Evolutionary conservation across 2,329 filamentous ascomycete genomes (phyloP).

Genomic region (Dothistroma pini): DNA sequence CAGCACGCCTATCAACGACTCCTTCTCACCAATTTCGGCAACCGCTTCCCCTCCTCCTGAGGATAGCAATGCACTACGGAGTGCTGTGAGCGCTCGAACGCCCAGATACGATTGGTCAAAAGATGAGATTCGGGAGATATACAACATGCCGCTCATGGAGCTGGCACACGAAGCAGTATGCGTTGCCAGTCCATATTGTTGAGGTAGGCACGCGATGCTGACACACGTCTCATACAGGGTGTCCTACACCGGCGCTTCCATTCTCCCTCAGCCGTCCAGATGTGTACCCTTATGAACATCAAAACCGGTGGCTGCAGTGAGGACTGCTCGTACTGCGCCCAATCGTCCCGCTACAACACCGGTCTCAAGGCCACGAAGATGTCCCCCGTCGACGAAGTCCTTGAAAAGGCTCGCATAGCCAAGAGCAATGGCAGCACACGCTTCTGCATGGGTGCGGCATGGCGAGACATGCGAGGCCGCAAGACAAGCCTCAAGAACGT

Average conservation of each 20-base stretch:
- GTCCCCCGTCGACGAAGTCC: slow-evolving; percentile 73
- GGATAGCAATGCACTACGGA: slow-evolving; percentile 35
- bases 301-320: slow-evolving; percentile 90
- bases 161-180: slow-evolving; percentile 44
- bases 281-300: slow-evolving; percentile 96
- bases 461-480: slow-evolving; percentile 89
- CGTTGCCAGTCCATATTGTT: background rate
- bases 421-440: slow-evolving; percentile 81
- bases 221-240: slow-evolving; percentile 50
- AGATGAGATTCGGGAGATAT: slow-evolving; percentile 76
- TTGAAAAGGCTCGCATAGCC: slow-evolving; percentile 71
- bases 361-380: slow-evolving; percentile 77
- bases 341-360: slow-evolving; percentile 75
- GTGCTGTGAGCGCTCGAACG: slow-evolving; percentile 57
- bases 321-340: slow-evolving; percentile 90
- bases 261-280: slow-evolving; percentile 76
- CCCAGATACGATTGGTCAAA: slow-evolving; percentile 74
- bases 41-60: slow-evolving; percentile 27
- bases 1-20: slow-evolving; percentile 37
- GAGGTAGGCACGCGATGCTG: background rate
- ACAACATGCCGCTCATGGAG: slow-evolving; percentile 77
- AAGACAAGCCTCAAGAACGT: slow-evolving; percentile 81
- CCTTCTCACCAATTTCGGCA: slow-evolving; percentile 28
- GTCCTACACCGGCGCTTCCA: slow-evolving; percentile 81
- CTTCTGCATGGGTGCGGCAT: slow-evolving; percentile 94